Conservation (phyloP, 1,284 basidiomycete species). For the Hypsizygus ulmarius region DNA sequence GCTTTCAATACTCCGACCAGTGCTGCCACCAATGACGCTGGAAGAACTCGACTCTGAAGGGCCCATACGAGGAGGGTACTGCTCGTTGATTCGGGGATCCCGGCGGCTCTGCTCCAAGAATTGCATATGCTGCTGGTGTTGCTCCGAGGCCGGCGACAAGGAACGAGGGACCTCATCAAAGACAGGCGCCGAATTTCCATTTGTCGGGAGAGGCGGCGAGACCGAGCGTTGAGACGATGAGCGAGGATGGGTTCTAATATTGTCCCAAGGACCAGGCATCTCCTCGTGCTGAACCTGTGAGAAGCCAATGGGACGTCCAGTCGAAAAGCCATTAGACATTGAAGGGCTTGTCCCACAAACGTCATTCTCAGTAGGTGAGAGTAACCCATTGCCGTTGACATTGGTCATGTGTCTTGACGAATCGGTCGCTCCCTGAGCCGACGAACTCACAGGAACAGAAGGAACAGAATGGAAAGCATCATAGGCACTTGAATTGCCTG, state of each 20-base stretch:
- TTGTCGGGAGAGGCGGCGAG: conserved; percentile 25
- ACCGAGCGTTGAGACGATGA: conserved; percentile 37
- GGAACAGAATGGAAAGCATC: conserved; percentile 76
- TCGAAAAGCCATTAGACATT: conserved; percentile 20
- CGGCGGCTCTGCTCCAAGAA: conserved; percentile 19
- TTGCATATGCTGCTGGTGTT: conserved; percentile 12
- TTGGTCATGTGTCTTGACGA: conserved; percentile 24
- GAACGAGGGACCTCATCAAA: conserved; percentile 15
- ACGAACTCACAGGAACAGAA: conserved; percentile 28
- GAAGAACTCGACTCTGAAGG: conserved; percentile 33
- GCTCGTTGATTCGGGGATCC: conserved; percentile 12
- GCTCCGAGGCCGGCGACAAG: conserved; percentile 21
- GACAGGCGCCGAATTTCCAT: conserved; percentile 5
- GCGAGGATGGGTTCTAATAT: conserved; percentile 22
- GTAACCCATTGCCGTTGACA: conserved; percentile 23
- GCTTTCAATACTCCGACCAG: conserved; percentile 26
- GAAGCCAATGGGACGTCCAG: not conserved
- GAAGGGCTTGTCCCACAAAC: conserved; percentile 25
- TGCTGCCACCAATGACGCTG: conserved; percentile 34
- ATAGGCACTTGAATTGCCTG: conserved; percentile 51
- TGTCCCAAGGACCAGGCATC: conserved; percentile 36
- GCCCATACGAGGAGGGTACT: conserved; percentile 11
- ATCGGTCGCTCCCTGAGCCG: conserved; percentile 9
- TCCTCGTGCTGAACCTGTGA: conserved; percentile 19
- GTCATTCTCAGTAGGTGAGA: conserved; percentile 17